Base-by-base conservation (phyloP, 1,139 yeast genomes). In the Wickerhamiella pararugosa region DNA sequence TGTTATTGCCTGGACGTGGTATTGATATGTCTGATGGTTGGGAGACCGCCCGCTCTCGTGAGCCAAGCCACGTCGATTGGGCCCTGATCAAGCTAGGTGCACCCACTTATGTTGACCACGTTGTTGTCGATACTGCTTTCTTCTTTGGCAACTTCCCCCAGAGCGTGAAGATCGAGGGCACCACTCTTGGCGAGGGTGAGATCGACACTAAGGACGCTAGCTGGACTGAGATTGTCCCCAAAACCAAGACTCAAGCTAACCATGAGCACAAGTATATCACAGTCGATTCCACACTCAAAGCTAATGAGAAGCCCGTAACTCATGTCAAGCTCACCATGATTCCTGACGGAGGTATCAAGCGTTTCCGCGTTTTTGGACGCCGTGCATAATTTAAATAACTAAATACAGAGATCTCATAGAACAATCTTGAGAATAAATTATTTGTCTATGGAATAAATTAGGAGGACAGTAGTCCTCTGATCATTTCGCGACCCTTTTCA, bases 1-100 rank as follows among this genome's bases (percentile, higher is more conserved):
- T 87, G 50, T 65, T 87, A 45, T 69, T 90, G 45, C 95, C 96
- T 4, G 97, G 97, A 7, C 74, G 96, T 49, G 98, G 98, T 39
- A 74, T 70, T 52, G 95, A 87, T 61, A 87, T 90, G 97, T 76
- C 93, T 39, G 96, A 90, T 56, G 98, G 98, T 10, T 87, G 97
- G 97, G 97, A 87, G 61, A 87, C 97, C n/a, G 75, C 75, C 52
- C 74, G 97, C 58, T 83, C 95, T 1, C 72, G 97, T 59, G 70
- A 65, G 15, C 72, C 77, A 4, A 87, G 83, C 34, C 97, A 87
- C 59, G 75, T 72, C 33, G 97, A 87, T 65, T 87, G 96, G 95
- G 94, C 75, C 2, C 70, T 82, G 41, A 71, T 87, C 45, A 73
- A 78, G 53, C 70, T 87, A 44, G 96, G 95, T 21, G 73, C 79